These are phyloP conservation scores for Calocybe cyanea DNA, from an alignment of 768 basidiomycete species.

Conservation along the genomic window DNA sequence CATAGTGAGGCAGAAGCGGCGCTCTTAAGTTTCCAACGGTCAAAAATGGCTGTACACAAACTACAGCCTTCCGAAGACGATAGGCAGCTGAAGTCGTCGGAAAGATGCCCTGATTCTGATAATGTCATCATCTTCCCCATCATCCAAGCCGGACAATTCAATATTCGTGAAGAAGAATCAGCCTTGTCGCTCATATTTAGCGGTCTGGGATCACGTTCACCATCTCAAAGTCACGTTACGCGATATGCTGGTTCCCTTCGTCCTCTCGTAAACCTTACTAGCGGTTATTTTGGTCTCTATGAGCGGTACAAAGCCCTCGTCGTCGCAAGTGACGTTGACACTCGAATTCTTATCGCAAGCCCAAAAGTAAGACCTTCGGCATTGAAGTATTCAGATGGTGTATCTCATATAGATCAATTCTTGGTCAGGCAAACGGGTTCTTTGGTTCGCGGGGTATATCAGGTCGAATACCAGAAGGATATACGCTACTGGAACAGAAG, in stretches of 20 bases:
- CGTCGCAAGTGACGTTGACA: constrained; percentile 52
- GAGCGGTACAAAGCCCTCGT: constrained; percentile 72
- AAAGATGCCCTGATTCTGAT: constrained; percentile 20
- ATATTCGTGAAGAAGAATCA: constrained; percentile 81
- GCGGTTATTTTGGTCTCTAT: constrained; percentile 92
- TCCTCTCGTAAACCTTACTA: constrained; percentile 78
- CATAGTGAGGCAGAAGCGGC: constrained; percentile 55
- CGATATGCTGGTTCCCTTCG: too few relatives aligned
- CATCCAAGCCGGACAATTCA: constrained; percentile 87
- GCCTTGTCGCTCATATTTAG: constrained; percentile 54
- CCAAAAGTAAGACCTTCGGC: constrained; percentile 63
- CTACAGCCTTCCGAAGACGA: background rate
- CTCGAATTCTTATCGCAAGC: constrained; percentile 78
- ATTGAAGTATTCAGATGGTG: background rate
- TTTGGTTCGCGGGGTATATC: constrained; percentile 87
- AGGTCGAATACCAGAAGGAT: constrained; percentile 91
- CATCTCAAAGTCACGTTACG: background rate
- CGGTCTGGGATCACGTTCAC: background rate
- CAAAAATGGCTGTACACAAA: constrained; percentile 19
- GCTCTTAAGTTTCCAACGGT: constrained; percentile 57
- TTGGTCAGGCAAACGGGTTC: constrained; percentile 87
- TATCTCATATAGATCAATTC: too few relatives aligned
- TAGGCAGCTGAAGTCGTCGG: background rate
- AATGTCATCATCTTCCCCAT: constrained; percentile 69
- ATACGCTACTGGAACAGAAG: constrained; percentile 80